Evolutionary conservation across 495 filamentous ascomycete genomes (phyloP), one percentile per base, ranked within the genome.

Genomic region (Hypoxylon lienhwacheense): DNA sequence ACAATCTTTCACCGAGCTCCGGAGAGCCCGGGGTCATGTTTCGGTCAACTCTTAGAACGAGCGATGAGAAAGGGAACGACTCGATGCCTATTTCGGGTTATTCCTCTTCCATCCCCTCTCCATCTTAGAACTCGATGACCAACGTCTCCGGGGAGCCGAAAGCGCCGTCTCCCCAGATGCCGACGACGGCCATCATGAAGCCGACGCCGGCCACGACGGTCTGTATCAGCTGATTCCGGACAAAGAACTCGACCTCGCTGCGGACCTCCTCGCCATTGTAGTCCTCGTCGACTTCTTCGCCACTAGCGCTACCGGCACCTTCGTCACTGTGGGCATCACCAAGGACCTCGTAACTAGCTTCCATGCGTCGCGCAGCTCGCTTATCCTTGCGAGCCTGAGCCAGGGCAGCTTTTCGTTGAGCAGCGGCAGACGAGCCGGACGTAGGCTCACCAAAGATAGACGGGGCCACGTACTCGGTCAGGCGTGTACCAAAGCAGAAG

Each of bases 151-250:
- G 7, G 22, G 45, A 36, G 20, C 39, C 28, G 51, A 53, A 65
- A n/a, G 72, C 73, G 14, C 85, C 86, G 76, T 96, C 91, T 1
- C 91, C 91, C 91, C 91, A 96, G 55, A 95, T 80, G 1, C 91
- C 91, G 16, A 96, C 78, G 31, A 95, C 81, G 3, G 82, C 83
- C 75, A 95, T 85, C 25, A 80, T 64, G 64, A 95, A 85, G 0
- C 81, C 89, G 46, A 86, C 8, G 1, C 85, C 85, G 19, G 80
- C 77, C 20, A 92, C 66, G 7, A 69, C 80, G 17, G 77, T 75
- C 66, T 87, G 78, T 11, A 81, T 70, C 16, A 78, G 61, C 70
- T 90, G 83, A 53, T 79, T 75, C 56, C 74, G 71, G 54, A 81
- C 76, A 67, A 87, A 86, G 29, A 70, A 70, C 67, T 86, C 81